phyloP scores from a whole-genome alignment of 2,329 filamentous ascomycete genomes.

The Aspergillus sp. region DNA sequence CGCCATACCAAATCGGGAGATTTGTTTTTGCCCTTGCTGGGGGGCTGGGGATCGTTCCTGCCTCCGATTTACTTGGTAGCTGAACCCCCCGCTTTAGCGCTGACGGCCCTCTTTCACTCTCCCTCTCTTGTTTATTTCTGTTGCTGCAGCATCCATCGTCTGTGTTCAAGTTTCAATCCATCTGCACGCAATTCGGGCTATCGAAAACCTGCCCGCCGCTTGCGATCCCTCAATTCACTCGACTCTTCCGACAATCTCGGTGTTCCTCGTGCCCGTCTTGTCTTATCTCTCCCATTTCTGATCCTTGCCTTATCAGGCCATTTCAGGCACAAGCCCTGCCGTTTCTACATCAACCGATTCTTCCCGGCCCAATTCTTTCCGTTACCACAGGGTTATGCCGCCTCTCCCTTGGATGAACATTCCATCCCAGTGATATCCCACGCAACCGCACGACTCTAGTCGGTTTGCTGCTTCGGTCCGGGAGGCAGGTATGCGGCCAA shows the following conservation, averaged over 20 bases:
- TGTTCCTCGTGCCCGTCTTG: not conserved
- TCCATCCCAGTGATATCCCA: slow-evolving; percentile 17
- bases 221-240: not conserved
- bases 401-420: slow-evolving; percentile 30
- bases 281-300: not conserved
- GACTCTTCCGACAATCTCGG: not conserved
- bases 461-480: slow-evolving; percentile 28
- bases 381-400: slow-evolving; percentile 25
- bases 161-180: not conserved
- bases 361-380: slow-evolving; percentile 18
- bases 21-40: slow-evolving; percentile 39
- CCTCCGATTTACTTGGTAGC: slow-evolving; percentile 19
- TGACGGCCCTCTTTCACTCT: slow-evolving; percentile 8
- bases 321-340: slow-evolving; percentile 9
- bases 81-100: slow-evolving; percentile 8
- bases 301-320: not conserved
- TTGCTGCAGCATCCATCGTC: slow-evolving; percentile 5
- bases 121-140: slow-evolving; percentile 1
- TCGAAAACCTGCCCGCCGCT: not conserved
- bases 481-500: slow-evolving; percentile 45
- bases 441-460: slow-evolving; percentile 11
- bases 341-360: slow-evolving; percentile 31
- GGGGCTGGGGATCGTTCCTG: slow-evolving; percentile 26
- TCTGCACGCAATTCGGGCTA: not conserved
- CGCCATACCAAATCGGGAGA: slow-evolving; percentile 41